A percentile compares a stretch with the other conserved stretches of the same genome.
Conservation (phyloP, 2,329 filamentous ascomycete genomes). For the Nannizziopsis barbatae region DNA sequence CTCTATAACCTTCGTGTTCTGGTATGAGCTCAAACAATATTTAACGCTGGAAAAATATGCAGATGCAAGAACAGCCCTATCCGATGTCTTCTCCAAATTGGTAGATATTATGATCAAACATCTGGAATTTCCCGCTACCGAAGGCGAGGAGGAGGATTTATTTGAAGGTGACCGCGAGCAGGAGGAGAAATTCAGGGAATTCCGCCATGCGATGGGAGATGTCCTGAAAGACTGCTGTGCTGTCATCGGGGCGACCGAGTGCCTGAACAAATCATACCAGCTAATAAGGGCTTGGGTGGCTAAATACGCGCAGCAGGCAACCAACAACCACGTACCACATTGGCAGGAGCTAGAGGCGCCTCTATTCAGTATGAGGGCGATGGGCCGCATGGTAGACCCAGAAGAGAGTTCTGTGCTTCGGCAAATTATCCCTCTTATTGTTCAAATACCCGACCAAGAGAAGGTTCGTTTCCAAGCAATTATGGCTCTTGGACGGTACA, state of each 20-base stretch:
- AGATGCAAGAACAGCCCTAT: constrained; percentile 61
- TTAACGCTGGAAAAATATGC: constrained; percentile 83
- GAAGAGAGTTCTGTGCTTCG: constrained; percentile 80
- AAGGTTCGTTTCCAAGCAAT: constrained; percentile 98
- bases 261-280: constrained; percentile 75
- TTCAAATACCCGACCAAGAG: constrained; percentile 89
- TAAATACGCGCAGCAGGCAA: constrained; percentile 65
- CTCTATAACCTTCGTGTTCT: constrained; percentile 88
- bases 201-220: constrained; percentile 94
- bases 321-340: constrained; percentile 64
- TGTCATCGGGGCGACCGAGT: constrained; percentile 87
- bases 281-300: constrained; percentile 82
- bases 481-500: constrained; percentile 93
- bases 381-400: constrained; percentile 89
- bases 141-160: constrained; percentile 66
- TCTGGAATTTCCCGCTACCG: constrained; percentile 71
- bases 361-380: constrained; percentile 85
- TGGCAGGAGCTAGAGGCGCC: constrained; percentile 97
- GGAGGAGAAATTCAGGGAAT: constrained; percentile 94
- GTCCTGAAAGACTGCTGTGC: constrained; percentile 95
- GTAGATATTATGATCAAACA: constrained; percentile 90
- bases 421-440: constrained; percentile 82
- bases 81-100: constrained; percentile 75
- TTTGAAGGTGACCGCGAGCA: constrained; percentile 93
- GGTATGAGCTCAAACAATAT: constrained; percentile 97